Percentiles rank a stretch among this genome's conserved stretches.
phyloP scores from a whole-genome alignment of 345 rosid genomes.

The Camelina hispida region DNA sequence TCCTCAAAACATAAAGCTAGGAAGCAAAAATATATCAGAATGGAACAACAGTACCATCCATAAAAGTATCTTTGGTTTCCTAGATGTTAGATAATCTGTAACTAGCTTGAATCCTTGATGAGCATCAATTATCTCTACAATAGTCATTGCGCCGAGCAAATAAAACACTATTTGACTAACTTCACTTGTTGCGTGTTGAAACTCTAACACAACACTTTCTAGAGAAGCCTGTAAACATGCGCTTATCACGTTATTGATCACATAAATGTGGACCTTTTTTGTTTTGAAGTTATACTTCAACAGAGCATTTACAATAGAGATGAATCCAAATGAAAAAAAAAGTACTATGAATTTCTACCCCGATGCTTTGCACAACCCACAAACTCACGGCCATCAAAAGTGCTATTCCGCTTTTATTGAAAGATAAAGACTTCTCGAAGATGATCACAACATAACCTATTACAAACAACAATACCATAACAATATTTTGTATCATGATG shows the following conservation, averaged over 20 bases:
- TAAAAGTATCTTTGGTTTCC: slow-evolving; percentile 69
- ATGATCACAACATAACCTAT: slow-evolving; percentile 80
- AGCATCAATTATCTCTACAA: slow-evolving; percentile 88
- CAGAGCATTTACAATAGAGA: not conserved
- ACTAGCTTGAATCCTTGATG: slow-evolving; percentile 95
- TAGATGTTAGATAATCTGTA: slow-evolving; percentile 74
- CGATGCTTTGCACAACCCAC: slow-evolving; percentile 78
- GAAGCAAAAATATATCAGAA: not conserved
- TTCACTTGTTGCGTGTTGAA: slow-evolving; percentile 75
- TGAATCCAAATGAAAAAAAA: not conserved
- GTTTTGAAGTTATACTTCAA: not conserved
- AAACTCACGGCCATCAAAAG: slow-evolving; percentile 88
- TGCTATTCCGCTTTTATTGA: slow-evolving; percentile 85
- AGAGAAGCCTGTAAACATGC: slow-evolving; percentile 56
- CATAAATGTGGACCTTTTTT: not conserved
- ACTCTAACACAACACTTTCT: slow-evolving; percentile 71
- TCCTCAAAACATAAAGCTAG: not conserved
- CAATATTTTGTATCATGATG: slow-evolving; percentile 63
- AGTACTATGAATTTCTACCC: slow-evolving; percentile 48
- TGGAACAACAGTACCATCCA: slow-evolving; percentile 64
- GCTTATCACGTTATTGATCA: not conserved
- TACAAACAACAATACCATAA: slow-evolving; percentile 73
- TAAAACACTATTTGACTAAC: slow-evolving; percentile 88
- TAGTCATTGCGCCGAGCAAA: slow-evolving; percentile 95
- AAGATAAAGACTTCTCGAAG: slow-evolving; percentile 78